A percentile compares a stretch with the other conserved stretches of the same genome.
Evolutionary conservation across 768 basidiomycete species (phyloP).

Genomic region (Lactifluus echinatus): DNA sequence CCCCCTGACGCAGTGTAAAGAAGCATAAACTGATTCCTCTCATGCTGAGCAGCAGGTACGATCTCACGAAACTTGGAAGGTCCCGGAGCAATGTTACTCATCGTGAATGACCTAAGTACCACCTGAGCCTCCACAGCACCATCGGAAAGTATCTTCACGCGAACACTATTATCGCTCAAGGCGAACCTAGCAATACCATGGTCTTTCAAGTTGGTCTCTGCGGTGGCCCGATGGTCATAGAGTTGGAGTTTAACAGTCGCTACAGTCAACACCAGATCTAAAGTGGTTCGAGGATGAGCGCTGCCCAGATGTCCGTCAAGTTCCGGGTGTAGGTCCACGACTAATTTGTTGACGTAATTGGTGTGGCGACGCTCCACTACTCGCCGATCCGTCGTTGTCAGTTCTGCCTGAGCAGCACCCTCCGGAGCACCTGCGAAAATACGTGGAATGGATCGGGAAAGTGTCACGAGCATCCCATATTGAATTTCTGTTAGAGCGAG

Average conservation of each 20-base stretch:
- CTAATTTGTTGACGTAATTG: slow-evolving; percentile 18
- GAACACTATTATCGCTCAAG: slow-evolving; percentile 66
- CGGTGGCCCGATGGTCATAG: slow-evolving; percentile 60
- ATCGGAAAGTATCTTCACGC: slow-evolving; percentile 74
- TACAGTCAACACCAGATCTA: slow-evolving; percentile 70
- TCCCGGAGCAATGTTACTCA: slow-evolving; percentile 80
- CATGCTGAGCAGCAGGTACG: slow-evolving; percentile 83
- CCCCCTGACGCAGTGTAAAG: slow-evolving; percentile 75
- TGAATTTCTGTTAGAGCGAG: slow-evolving; percentile 78
- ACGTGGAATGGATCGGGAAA: slow-evolving; percentile 61
- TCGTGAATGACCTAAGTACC: slow-evolving; percentile 82
- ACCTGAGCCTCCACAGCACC: slow-evolving; percentile 84
- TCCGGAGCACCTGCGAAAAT: slow-evolving; percentile 47
- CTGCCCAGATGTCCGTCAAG: slow-evolving; percentile 30
- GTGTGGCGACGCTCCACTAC: slow-evolving; percentile 9
- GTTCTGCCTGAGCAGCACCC: slow-evolving; percentile 27
- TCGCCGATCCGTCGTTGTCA: slow-evolving; percentile 19
- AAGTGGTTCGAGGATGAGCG: slow-evolving; percentile 44
- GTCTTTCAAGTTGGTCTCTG: slow-evolving; percentile 50
- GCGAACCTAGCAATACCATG: slow-evolving; percentile 83
- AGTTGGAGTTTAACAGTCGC: slow-evolving; percentile 74
- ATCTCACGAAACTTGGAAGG: slow-evolving; percentile 87
- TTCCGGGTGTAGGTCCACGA: slow-evolving; percentile 50
- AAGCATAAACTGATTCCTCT: slow-evolving; percentile 88
- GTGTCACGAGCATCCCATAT: slow-evolving; percentile 58